These are phyloP conservation scores for Meira nashicola DNA, from an alignment of 1,284 basidiomycete species.

Conservation along the genomic window DNA sequence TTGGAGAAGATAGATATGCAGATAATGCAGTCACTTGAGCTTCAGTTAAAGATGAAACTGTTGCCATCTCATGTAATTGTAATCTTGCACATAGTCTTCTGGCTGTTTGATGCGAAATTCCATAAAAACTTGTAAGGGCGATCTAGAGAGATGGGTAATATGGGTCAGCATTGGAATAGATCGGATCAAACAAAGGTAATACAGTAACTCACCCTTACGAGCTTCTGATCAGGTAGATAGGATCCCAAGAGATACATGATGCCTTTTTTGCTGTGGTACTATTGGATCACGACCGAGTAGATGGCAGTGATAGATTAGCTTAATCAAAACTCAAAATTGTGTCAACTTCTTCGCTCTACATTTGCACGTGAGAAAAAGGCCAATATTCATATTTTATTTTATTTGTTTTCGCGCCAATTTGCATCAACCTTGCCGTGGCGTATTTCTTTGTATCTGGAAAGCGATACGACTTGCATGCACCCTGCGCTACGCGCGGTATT, in stretches of 20 bases:
- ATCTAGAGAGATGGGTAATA: slow-evolving; percentile 58
- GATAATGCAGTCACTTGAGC: slow-evolving; percentile 76
- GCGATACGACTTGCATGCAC: too few relatives aligned
- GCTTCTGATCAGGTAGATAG: slow-evolving; percentile 50
- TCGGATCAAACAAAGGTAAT: background rate
- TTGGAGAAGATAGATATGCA: slow-evolving; percentile 79
- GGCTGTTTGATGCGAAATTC: slow-evolving; percentile 69
- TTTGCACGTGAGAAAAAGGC: too few relatives aligned
- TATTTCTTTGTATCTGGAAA: too few relatives aligned
- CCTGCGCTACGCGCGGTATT: too few relatives aligned
- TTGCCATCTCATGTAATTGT: slow-evolving; percentile 71
- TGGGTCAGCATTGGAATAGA: background rate
- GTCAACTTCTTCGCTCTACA: too few relatives aligned
- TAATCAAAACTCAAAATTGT: too few relatives aligned
- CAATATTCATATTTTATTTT: too few relatives aligned
- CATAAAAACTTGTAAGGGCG: slow-evolving; percentile 77
- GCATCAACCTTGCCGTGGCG: too few relatives aligned
- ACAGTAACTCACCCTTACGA: slow-evolving; percentile 41
- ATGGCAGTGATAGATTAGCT: too few relatives aligned
- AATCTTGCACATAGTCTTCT: slow-evolving; percentile 78
- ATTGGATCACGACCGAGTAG: background rate
- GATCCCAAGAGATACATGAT: slow-evolving; percentile 50
- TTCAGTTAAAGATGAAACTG: slow-evolving; percentile 70
- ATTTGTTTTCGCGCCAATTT: too few relatives aligned
- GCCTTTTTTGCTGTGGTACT: background rate